phyloP scores from a whole-genome alignment of 306 rosid genomes.

The Oxytropis ochrocephala region DNA sequence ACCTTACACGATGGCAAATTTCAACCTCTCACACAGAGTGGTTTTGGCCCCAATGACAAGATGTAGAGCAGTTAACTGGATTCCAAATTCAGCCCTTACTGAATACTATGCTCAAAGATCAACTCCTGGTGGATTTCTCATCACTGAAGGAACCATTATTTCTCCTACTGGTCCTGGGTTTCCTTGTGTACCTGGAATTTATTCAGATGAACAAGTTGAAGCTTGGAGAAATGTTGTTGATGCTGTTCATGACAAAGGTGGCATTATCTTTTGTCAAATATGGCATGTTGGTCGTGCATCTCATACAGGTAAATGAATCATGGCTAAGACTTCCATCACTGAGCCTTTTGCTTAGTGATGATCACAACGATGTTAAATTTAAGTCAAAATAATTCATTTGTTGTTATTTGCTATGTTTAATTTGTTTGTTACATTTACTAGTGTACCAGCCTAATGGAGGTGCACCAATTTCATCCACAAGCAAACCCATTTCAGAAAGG shows the following conservation, averaged over 20 bases:
- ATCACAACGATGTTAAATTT: no score
- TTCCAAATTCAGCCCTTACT: constrained; percentile 17
- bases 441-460: constrained; percentile 67
- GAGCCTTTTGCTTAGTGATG: no score
- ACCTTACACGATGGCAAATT: constrained; percentile 31
- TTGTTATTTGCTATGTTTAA: no score
- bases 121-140: constrained; percentile 30
- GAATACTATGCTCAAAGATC: constrained; percentile 34
- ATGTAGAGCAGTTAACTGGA: constrained; percentile 34
- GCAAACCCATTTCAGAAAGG: constrained; percentile 46
- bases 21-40: constrained; percentile 37
- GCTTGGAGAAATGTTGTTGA: constrained; percentile 79
- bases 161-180: constrained; percentile 34
- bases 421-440: constrained; percentile 8
- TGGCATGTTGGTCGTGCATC: constrained; percentile 97
- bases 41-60: constrained; percentile 40
- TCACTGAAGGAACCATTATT: constrained; percentile 34
- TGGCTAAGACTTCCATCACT: no score
- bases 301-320: constrained; percentile 45
- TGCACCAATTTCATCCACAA: constrained; percentile 71
- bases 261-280: constrained; percentile 69
- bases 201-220: constrained; percentile 43
- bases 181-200: constrained; percentile 40
- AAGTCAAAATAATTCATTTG: no score
- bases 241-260: constrained; percentile 76